These are phyloP conservation scores for Hericium rajendrae DNA, from an alignment of 768 basidiomycete genomes.

Conservation along the genomic window DNA sequence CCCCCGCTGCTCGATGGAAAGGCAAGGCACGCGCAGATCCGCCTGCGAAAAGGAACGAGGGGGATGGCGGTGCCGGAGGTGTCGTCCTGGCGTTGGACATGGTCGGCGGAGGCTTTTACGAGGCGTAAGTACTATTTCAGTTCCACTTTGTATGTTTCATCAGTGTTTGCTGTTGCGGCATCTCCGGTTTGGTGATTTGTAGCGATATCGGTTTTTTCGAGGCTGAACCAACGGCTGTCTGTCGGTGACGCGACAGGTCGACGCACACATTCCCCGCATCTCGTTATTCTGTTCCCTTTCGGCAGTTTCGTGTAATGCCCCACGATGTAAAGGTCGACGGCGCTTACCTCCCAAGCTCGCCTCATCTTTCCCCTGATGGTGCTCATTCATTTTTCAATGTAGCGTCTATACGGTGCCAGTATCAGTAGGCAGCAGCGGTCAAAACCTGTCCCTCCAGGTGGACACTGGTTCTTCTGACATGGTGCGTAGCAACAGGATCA, in stretches of 20 bases:
- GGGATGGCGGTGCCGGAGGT: constrained; percentile 41
- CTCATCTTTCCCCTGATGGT: background rate
- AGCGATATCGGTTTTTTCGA: too few species aligned
- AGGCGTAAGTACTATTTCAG: constrained; percentile 41
- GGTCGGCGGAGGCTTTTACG: constrained; percentile 41
- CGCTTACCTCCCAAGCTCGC: background rate
- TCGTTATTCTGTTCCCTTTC: too few species aligned
- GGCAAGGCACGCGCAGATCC: constrained; percentile 13
- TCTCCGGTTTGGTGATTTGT: too few species aligned
- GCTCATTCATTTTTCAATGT: background rate
- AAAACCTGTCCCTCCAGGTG: constrained; percentile 56
- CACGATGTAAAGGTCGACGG: too few species aligned
- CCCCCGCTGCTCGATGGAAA: constrained; percentile 12
- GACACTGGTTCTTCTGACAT: constrained; percentile 81
- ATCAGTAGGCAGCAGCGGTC: constrained; percentile 36
- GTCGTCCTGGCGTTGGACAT: constrained; percentile 49
- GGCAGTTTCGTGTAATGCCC: too few species aligned
- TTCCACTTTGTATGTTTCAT: background rate
- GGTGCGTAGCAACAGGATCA: constrained; percentile 29
- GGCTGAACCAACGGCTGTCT: too few species aligned
- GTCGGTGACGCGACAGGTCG: too few species aligned
- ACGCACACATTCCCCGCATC: too few species aligned
- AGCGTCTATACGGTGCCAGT: constrained; percentile 63
- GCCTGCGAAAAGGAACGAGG: constrained; percentile 22
- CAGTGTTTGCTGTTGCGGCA: too few species aligned